Base-by-base conservation (phyloP, 257 asterid species). In the Fraxinus anomala region DNA sequence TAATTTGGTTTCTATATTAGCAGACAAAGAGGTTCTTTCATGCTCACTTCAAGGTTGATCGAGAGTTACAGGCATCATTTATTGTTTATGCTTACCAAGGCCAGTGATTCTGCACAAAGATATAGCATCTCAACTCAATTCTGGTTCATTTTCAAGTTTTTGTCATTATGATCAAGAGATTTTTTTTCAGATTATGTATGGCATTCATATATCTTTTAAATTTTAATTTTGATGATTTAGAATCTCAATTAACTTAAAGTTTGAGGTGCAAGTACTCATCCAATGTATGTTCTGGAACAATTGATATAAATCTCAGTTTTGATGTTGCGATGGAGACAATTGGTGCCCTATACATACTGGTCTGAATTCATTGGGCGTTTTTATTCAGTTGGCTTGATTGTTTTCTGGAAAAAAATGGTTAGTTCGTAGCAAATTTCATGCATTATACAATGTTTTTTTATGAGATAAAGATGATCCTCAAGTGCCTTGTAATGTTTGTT, bases 41-140 rank as follows among this genome's bases (percentile, higher is more conserved):
- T 80, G 90, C 99, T 31, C 99, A 93, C 86, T 95, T 95, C 92
- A 93, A 95, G 89, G 98, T 95, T 80, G 98, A 93, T 82, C 88
- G 98, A 83, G 99, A 93, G 79, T 90, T 91, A 75, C 99, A 95
- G 83, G 89, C 98, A 79, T 91, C 90, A n/a, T 87, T 95, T 77
- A 89, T 79, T 59, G 84, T 91, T 72, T 95, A 93, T 76, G 89
- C 89, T 75, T 68, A 56, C 75, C 84, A 83, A 76, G 90, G 89
- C 86, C 81, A 82, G 40, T 74, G 79, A 74, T 30, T 69, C 67
- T 47, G 34, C 14, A 44, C 31, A 49, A 49, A 3, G 49, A 21
- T 77, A 36, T 63, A 17, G 59, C 56, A 10, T 75, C 24, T 70
- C 44, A 3, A 78, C 65, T 12, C 34, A 36, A 49, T 54, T 71